Base-by-base conservation (phyloP, 2,329 filamentous ascomycete genomes). In the Truncatella angustata region DNA sequence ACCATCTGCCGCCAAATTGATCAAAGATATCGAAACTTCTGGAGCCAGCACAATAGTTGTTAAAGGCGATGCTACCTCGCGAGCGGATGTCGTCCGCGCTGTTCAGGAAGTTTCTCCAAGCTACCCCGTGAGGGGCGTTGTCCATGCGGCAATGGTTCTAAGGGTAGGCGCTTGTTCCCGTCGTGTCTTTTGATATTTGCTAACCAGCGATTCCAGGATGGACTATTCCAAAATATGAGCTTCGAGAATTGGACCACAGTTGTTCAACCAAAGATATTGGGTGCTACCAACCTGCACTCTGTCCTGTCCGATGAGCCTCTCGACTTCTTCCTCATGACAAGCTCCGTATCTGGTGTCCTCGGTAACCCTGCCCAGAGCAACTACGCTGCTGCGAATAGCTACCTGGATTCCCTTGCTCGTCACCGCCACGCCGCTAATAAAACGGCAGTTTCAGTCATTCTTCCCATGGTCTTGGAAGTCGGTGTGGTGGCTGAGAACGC, bases 311-410 rank as follows among this genome's bases (percentile, higher is more conserved):
- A 24, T 14, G 34, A 5, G n/a, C 26, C 26, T 3, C 50, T 46
- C 12, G 42, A 46, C 43, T 52, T 52, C 42, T 52, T 52, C 43
- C 20, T 52, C 34, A 37, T 52, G 42, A 30, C 47, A 2, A 47
- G 48, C 21, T 66, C 63, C 7, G 45, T 63, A 12, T 58, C 58
- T 0, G 58, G 54, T 6, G 49, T 60, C 5, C 35, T 63, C 9
- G 66, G 62, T 1, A 57, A 55, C 16, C 49, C 57, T 1, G 55
- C 51, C 2, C 67, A 70, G 49, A 53, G 52, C 43, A 66, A 64
- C 42, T 70, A 70, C 43, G 52, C 55, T 14, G 63, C 65, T 1
- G 66, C 56, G 9, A 70, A 70, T 52, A 56, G 55, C 18, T 68
- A 59, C 54, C 49, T 66, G 9, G 65, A 69, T 46, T 53, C 54